These are phyloP conservation scores for Tripterygium wilfordii DNA, from an alignment of 177 flowering plant genomes.

Conservation along the genomic window DNA sequence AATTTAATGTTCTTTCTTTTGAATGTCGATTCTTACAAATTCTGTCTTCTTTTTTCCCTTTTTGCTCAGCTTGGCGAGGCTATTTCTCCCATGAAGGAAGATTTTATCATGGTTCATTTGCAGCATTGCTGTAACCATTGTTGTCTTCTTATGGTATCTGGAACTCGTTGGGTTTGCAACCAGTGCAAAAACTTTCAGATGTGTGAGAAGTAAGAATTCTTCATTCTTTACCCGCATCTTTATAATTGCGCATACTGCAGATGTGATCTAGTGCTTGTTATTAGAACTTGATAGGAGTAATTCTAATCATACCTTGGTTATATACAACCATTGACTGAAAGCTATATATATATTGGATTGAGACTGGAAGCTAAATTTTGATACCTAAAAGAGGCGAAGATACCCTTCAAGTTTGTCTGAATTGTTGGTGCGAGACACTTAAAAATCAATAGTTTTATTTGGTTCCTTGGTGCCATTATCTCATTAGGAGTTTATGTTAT, in stretches of 20 bases:
- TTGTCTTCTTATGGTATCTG: conserved; percentile 77
- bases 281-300: not conserved
- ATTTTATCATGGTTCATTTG: conserved; percentile 98
- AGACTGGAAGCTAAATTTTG: too few relatives aligned
- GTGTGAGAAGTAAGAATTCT: conserved; percentile 74
- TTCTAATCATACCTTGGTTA: too few relatives aligned
- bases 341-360: too few relatives aligned
- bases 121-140: conserved; percentile 90
- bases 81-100: conserved; percentile 94
- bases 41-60: not conserved
- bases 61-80: conserved; percentile 85
- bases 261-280: not conserved
- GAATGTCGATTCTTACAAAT: not conserved
- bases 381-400: too few relatives aligned
- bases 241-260: not conserved
- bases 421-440: too few relatives aligned
- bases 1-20: too few relatives aligned
- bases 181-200: conserved; percentile 88
- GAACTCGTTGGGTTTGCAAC: conserved; percentile 84
- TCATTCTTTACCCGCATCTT: conserved; percentile 1
- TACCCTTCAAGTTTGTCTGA: too few relatives aligned
- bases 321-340: too few relatives aligned
- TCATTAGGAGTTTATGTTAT: too few relatives aligned
- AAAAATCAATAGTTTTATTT: too few relatives aligned
- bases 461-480: too few relatives aligned